Evolutionary conservation across 148 eudicot genomes (phyloP).

Genomic region (Cornus kousa): DNA sequence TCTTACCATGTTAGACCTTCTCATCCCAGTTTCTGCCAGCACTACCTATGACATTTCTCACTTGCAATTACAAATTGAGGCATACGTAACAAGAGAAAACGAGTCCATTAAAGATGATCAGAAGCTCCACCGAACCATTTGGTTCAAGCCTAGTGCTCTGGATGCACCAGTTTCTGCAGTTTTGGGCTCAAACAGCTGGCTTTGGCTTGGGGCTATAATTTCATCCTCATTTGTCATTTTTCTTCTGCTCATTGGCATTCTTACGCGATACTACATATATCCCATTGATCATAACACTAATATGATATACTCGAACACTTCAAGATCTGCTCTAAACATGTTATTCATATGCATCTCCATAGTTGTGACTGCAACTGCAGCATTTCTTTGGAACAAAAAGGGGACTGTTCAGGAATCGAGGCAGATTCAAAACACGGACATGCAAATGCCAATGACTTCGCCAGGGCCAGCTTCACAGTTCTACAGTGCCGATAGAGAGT

Average conservation of each 20-base stretch:
- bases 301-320: constrained; percentile 29
- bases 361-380: constrained; percentile 36
- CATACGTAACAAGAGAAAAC: constrained; percentile 62
- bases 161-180: constrained; percentile 58
- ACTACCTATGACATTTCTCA: constrained; percentile 28
- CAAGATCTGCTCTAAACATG: constrained; percentile 29
- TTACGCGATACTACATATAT: constrained; percentile 57
- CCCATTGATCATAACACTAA: constrained; percentile 61
- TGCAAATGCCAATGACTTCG: constrained; percentile 39
- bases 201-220: constrained; percentile 64
- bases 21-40: constrained; percentile 48
- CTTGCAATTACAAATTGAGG: constrained; percentile 53
- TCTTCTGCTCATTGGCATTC: constrained; percentile 43
- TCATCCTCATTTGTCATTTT: constrained; percentile 46
- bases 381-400: constrained; percentile 61
- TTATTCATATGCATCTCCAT: constrained; percentile 53
- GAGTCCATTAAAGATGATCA: constrained; percentile 16
- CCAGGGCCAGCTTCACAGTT: constrained; percentile 35
- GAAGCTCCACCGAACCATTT: constrained; percentile 31
- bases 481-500: constrained; percentile 56
- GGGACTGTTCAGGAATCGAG: constrained; percentile 35
- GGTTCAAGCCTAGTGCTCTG: constrained; percentile 51
- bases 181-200: constrained; percentile 56
- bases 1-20: constrained; percentile 62
- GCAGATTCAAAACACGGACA: constrained; percentile 50